Evolutionary conservation across 805 yeast genomes (phyloP), one percentile per base, ranked within the genome.

Genomic region (Teunomyces panamensis): DNA sequence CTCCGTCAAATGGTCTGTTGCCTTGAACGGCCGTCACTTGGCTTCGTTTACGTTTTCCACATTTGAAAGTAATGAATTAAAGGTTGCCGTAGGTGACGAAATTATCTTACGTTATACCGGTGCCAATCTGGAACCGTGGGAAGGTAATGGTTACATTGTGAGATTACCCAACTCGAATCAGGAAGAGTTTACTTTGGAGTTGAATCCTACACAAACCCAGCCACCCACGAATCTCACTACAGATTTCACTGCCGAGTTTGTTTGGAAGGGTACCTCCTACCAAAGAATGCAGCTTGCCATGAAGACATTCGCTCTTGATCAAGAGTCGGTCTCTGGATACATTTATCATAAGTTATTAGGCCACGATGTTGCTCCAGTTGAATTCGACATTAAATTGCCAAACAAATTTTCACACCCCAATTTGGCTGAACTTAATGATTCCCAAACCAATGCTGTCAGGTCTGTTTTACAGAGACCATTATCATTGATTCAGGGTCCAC

Each of bases 401-500:
- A 65, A 67, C 20, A 74, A 69, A 42, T 76, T 86, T 41, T 79
- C 89, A 1, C 80, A 84, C 39, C 84, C 86, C 0, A 79, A 81
- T n/a, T 73, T 86, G 50, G 79, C 89, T 0, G 80, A 79, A 45
- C 73, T 91, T 54, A 91, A 91, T 63, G 74, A 71, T 6, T 88
- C 96, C 1, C 97, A 91, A 64, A 77, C 78, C 2, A 80, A 78
- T 57, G 97, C 97, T 0, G 89, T 91, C 24, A 73, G 77, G 45
- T 66, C 76, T 9, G 96, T 85, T 0, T 64, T 89, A 49, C 78
- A 78, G 56, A 74, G 81, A 54, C 96, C 96, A 1, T 71, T 90
- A 39, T 80, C 94, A 5, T 74, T 89, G 54, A 89, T 89, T 52
- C 97, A 91, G 64, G 97, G 97, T 13, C 97, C 97, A 8, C 97